Conservation (phyloP, 2,329 filamentous ascomycete species). For the Epichloe gansuensis region DNA sequence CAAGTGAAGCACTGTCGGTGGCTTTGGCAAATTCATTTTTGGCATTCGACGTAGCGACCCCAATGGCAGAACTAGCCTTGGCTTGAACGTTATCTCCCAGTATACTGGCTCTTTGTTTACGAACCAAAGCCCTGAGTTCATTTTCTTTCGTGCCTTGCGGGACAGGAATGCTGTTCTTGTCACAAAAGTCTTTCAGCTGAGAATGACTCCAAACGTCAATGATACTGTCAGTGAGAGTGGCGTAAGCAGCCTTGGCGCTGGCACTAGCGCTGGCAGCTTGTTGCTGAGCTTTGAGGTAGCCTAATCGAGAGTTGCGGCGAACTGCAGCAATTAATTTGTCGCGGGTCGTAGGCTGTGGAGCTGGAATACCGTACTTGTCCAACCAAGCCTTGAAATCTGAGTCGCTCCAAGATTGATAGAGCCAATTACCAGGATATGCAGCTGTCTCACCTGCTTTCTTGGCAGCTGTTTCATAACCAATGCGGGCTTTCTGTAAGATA, state of each 20-base stretch:
- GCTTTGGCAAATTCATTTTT: constrained; percentile 67
- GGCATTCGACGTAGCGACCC: constrained; percentile 62
- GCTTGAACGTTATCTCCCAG: constrained; percentile 51
- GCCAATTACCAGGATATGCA: constrained; percentile 88
- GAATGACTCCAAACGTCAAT: constrained; percentile 84
- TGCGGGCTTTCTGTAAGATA: constrained; percentile 63
- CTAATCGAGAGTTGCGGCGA: constrained; percentile 78
- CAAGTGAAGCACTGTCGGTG: constrained; percentile 53
- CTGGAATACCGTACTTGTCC: constrained; percentile 74
- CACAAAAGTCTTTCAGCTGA: constrained; percentile 82
- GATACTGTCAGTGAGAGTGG: constrained; percentile 67
- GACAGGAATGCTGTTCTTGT: constrained; percentile 76
- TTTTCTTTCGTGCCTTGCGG: constrained; percentile 87
- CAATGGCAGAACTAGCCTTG: constrained; percentile 48
- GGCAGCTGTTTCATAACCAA: constrained; percentile 69
- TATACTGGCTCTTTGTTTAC: constrained; percentile 69
- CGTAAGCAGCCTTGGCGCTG: constrained; percentile 57
- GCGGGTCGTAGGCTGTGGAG: constrained; percentile 70
- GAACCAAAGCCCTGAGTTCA: constrained; percentile 78
- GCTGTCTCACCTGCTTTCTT: constrained; percentile 63
- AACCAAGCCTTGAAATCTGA: constrained; percentile 92
- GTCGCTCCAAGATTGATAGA: constrained; percentile 83
- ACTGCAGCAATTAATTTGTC: constrained; percentile 83
- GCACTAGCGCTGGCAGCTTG: constrained; percentile 48
- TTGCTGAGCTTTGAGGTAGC: constrained; percentile 55